phyloP scores from a whole-genome alignment of 2,329 filamentous ascomycete species.

The Verticillium zaregamsianum region DNA sequence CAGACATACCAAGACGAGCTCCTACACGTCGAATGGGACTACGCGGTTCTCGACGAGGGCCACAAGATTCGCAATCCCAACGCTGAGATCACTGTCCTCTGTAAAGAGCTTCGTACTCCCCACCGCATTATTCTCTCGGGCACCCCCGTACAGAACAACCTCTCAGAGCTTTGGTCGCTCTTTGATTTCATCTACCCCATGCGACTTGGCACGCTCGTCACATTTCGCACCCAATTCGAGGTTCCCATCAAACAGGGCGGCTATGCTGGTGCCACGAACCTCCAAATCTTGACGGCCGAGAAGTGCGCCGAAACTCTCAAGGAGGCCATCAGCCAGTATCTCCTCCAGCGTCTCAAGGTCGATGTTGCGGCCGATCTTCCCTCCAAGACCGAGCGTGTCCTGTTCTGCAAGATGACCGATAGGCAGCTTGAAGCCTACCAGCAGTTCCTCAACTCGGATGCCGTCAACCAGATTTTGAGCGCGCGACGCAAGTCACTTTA shows the following conservation, averaged over 20 bases:
- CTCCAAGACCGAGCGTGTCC: conserved; percentile 91
- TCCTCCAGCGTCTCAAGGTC: conserved; percentile 86
- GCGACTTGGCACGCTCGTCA: conserved; percentile 85
- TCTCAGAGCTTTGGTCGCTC: conserved; percentile 91
- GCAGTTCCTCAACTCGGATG: conserved; percentile 73
- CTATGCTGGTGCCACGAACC: conserved; percentile 89
- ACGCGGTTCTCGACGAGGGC: conserved; percentile 91
- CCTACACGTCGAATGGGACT: conserved; percentile 83
- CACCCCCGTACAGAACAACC: conserved; percentile 96
- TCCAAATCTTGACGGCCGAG: conserved; percentile 91
- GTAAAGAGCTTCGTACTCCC: conserved; percentile 86
- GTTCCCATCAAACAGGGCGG: conserved; percentile 90
- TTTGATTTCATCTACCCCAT: conserved; percentile 98
- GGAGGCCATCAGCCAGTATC: conserved; percentile 87
- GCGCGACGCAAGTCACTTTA: conserved; percentile 76
- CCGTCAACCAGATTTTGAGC: conserved; percentile 77
- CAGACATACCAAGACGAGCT: conserved; percentile 85
- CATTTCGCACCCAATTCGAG: conserved; percentile 88
- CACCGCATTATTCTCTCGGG: conserved; percentile 93
- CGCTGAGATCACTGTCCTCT: conserved; percentile 88
- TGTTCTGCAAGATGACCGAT: conserved; percentile 89
- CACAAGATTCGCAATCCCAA: conserved; percentile 98
- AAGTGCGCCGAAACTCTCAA: conserved; percentile 93
- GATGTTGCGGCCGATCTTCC: conserved; percentile 93
- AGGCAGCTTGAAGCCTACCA: conserved; percentile 78